phyloP scores from a whole-genome alignment of 140 eudicot genomes.

The Senecio squalidus region DNA sequence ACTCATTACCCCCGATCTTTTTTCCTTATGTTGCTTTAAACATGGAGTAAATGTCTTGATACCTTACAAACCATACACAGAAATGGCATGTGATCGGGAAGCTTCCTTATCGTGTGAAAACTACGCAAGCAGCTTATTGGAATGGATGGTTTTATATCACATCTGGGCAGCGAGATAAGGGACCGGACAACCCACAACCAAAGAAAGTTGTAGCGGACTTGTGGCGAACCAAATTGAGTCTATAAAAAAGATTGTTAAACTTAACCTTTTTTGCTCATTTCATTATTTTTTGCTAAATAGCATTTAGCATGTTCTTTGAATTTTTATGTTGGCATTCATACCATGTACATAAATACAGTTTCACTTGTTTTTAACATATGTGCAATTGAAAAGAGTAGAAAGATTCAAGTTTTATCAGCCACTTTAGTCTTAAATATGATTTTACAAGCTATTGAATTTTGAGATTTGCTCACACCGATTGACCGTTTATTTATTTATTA shows the following conservation, averaged over 20 bases:
- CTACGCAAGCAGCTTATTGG: slow-evolving; percentile 85
- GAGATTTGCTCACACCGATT: too few species aligned
- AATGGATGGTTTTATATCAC: slow-evolving; percentile 91
- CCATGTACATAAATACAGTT: neutral
- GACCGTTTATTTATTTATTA: too few species aligned
- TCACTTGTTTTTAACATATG: neutral
- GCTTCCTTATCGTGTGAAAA: slow-evolving; percentile 91
- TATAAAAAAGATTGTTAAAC: slow-evolving; percentile 6
- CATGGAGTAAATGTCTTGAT: neutral
- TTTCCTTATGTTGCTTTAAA: neutral
- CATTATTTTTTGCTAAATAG: neutral
- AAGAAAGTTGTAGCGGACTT: slow-evolving; percentile 77
- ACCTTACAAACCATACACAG: slow-evolving; percentile 29
- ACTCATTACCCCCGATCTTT: neutral
- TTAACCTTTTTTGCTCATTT: neutral
- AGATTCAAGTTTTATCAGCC: too few species aligned
- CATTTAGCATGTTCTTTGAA: neutral
- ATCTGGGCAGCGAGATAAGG: slow-evolving; percentile 89
- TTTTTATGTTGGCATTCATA: neutral
- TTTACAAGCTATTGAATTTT: too few species aligned
- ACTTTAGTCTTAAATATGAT: too few species aligned
- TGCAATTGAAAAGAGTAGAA: too few species aligned
- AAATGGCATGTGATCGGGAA: slow-evolving; percentile 88
- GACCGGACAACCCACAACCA: slow-evolving; percentile 88
- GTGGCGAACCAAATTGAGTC: slow-evolving; percentile 81